These are phyloP conservation scores for Neurospora sp. DNA, from an alignment of 495 filamentous ascomycete genomes.

Conservation along the genomic window DNA sequence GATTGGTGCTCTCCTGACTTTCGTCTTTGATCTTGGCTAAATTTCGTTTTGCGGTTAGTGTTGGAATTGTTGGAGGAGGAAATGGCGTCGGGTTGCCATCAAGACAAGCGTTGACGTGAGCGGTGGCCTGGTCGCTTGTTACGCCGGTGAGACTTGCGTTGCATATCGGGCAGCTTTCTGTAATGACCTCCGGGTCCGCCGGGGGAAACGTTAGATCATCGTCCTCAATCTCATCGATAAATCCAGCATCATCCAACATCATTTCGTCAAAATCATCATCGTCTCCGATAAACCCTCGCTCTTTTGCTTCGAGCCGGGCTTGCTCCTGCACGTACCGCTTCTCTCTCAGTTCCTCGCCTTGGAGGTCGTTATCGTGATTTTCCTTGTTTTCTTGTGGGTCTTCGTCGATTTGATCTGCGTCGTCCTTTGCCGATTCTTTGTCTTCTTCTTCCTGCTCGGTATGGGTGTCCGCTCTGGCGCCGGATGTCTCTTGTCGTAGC, in stretches of 20 bases:
- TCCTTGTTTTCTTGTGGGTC: constrained; percentile 23
- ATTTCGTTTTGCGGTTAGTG: not conserved
- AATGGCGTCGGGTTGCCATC: constrained; percentile 62
- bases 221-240: not conserved
- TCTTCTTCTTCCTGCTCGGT: constrained; percentile 25
- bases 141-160: constrained; percentile 48
- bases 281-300: constrained; percentile 16
- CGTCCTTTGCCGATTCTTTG: constrained; percentile 39
- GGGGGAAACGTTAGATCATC: not conserved
- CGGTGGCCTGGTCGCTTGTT: constrained; percentile 44
- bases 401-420: constrained; percentile 47
- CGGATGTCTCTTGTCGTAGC: constrained; percentile 14
- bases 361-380: constrained; percentile 31
- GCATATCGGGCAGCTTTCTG: constrained; percentile 65
- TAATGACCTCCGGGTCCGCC: constrained; percentile 15
- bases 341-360: constrained; percentile 54
- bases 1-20: constrained; percentile 2
- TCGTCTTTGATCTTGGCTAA: not conserved
- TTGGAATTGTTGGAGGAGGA: constrained; percentile 14
- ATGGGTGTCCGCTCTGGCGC: not conserved
- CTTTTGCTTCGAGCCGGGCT: constrained; percentile 43
- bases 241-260: constrained; percentile 5
- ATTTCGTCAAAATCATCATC: constrained; percentile 20
- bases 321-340: constrained; percentile 55
- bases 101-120: constrained; percentile 89